Base-by-base conservation (phyloP, 805 yeast genomes). In the Wickerhamiella azyma region DNA sequence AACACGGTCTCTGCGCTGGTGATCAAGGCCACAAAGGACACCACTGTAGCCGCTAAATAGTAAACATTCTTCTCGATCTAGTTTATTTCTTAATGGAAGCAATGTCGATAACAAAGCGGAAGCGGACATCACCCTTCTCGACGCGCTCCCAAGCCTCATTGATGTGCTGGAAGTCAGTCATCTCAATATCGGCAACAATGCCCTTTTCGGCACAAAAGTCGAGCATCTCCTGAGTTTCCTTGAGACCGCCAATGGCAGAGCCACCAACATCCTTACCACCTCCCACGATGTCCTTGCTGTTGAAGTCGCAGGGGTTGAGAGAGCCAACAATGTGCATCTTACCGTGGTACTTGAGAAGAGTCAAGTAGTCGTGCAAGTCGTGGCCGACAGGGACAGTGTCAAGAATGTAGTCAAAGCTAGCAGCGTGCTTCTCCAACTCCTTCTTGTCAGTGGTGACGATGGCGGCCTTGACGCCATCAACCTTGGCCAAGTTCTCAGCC, bases 151-250 rank as follows among this genome's bases (percentile, higher is more conserved):
- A 51, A 9, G 57, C 52, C 33, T 46, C 44, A 37, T 49, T 45
- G 21, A 53, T 39, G 35, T 51, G 21, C 28, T 39, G 37, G 64
- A 78, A 68, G 26, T 75, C 75, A 43, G 79, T 63, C 24, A 67
- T 66, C 62, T 79, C 84, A 47, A 74, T 68, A 80, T 82, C 77
- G 13, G 85, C 77, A 48, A 66, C 67, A 55, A 81, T 66, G 36
- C 68, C 62, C 53, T 77, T 67, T 54, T 76, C 68, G n/a, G 72
- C 75, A 18, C 85, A 82, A 50, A 81, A 58, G 38, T 76, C 66
- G 54, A 83, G 68, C 76, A 82, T 72, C 53, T 78, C 81, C 37
- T 68, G 59, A 53, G 81, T 80, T 63, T 81, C 86, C 44, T 61
- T 60, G 59, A 77, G 75, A 39, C 79, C 71, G 78, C 89, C 59